Evolutionary conservation across 495 filamentous ascomycete species (phyloP).

Genomic region (Daldinia caldariorum): DNA sequence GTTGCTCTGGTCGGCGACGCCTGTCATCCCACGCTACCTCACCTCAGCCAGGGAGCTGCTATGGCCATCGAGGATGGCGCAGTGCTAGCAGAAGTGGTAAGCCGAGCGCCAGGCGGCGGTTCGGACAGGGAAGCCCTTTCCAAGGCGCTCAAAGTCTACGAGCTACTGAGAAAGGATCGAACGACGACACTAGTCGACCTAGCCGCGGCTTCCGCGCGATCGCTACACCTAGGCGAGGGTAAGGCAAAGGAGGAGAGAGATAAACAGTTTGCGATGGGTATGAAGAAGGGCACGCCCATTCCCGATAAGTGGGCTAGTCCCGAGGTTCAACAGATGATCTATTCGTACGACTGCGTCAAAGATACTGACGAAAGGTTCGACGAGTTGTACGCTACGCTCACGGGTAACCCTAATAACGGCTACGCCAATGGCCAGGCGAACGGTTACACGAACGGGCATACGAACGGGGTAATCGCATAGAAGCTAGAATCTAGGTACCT

Average conservation of each 20-base stretch:
- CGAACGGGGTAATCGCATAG: conserved; percentile 27
- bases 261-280: conserved; percentile 70
- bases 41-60: conserved; percentile 82
- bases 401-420: conserved; percentile 13
- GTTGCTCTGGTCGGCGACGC: conserved; percentile 82
- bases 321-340: conserved; percentile 80
- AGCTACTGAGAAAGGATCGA: conserved; percentile 74
- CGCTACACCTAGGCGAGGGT: conserved; percentile 78
- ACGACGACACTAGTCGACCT: conserved; percentile 76
- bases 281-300: conserved; percentile 63
- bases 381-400: conserved; percentile 60
- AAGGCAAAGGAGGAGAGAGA: conserved; percentile 80
- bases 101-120: conserved; percentile 59
- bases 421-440: conserved; percentile 21
- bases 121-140: conserved; percentile 65
- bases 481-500: background rate
- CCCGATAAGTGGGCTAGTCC: conserved; percentile 84
- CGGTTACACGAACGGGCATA: conserved; percentile 20
- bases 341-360: conserved; percentile 73
- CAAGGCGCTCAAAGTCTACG: conserved; percentile 74
- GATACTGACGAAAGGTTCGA: conserved; percentile 70
- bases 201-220: conserved; percentile 71
- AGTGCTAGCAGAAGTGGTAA: conserved; percentile 73
- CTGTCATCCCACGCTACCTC: conserved; percentile 81
- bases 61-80: conserved; percentile 85